These are phyloP conservation scores for Aspergillus spinulosporus DNA, from an alignment of 2,329 filamentous ascomycete genomes.

Conservation along the genomic window DNA sequence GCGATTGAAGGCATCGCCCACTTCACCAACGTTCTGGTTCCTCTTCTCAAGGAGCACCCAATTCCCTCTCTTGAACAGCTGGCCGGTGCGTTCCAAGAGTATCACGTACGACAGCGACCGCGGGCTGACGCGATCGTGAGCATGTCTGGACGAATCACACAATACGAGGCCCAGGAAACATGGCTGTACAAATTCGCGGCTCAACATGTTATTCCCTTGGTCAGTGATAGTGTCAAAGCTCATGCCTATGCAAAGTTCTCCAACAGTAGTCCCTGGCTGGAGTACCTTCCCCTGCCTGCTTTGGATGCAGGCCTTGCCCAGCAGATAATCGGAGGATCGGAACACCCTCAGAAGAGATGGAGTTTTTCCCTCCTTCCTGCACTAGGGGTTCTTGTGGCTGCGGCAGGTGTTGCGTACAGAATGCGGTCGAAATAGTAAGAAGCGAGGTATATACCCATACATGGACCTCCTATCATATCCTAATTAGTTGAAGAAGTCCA, in stretches of 20 bases:
- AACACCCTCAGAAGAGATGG: too few species aligned
- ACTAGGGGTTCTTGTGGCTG: too few species aligned
- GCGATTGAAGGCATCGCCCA: slow-evolving; percentile 4
- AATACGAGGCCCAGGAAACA: slow-evolving; percentile 3
- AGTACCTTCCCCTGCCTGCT: slow-evolving; percentile 1
- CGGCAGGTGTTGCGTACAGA: too few species aligned
- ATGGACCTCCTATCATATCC: too few species aligned
- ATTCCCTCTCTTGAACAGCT: not conserved
- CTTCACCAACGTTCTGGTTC: not conserved
- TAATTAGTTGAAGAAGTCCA: too few species aligned
- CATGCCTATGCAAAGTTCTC: not conserved
- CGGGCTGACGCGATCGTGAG: not conserved
- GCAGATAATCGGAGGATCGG: not conserved
- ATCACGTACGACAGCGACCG: not conserved
- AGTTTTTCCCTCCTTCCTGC: too few species aligned
- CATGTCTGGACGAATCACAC: slow-evolving; percentile 4
- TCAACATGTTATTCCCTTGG: not conserved
- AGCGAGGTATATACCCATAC: too few species aligned
- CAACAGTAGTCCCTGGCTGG: not conserved
- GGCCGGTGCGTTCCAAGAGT: not conserved
- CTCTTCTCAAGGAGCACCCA: not conserved
- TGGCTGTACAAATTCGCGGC: slow-evolving; percentile 4
- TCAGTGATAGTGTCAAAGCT: not conserved
- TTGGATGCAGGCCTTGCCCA: not conserved
- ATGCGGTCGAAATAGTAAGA: too few species aligned